Evolutionary conservation across 768 basidiomycete species (phyloP), one percentile per base, ranked within the genome.

Genomic region (Termitomyces sp.): DNA sequence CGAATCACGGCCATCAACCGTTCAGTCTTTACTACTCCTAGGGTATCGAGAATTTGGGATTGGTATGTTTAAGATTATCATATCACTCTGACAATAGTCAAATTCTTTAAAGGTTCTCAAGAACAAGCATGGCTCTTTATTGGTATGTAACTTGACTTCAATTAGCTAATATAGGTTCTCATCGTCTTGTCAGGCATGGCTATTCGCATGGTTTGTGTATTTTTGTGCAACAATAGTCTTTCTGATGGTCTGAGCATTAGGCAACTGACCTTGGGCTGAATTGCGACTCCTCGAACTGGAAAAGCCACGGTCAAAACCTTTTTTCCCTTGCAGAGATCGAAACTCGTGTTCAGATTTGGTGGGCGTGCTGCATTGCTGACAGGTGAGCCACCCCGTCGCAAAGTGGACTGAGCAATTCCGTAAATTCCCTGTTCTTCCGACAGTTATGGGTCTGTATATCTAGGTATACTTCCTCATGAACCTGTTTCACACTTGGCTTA

Each of bases 1-100:
- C 63, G 82, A 82, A 54, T 87, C 84, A 57, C 79, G 89, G 36
- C 83, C 86, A 38, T 88, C 91, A 4, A 91, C 90, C 0, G 90
- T 91, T 24, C 94, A 96, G 69, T 83, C 92, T 1, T 72, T 95
- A 15, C 78, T 96, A 48, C 81, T 96, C 13, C 74, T 94, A 13
- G 91, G 91, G 0, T 85, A 91, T 70, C 83, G 92, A 6, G 92
- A 95, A 75, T 90, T 94, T 69, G 94, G 94, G 15, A 88, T 92
- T 39, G 92, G 76, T 75, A 63, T 8, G 69, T 28, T 38, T 35
- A 35, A 13, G 24, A 33, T 28, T 35, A 9, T 49, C 38, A 15
- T 16, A 32, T 28, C 24, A 45, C 12, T 55, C 8, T n/a, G 18
- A 22, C 40, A 8, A 60, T 61, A 52, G 15, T 59, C 28, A 61